These are phyloP conservation scores for Colletotrichum higginsianum DNA, from an alignment of 2,329 filamentous ascomycete species.

Conservation along the genomic window DNA sequence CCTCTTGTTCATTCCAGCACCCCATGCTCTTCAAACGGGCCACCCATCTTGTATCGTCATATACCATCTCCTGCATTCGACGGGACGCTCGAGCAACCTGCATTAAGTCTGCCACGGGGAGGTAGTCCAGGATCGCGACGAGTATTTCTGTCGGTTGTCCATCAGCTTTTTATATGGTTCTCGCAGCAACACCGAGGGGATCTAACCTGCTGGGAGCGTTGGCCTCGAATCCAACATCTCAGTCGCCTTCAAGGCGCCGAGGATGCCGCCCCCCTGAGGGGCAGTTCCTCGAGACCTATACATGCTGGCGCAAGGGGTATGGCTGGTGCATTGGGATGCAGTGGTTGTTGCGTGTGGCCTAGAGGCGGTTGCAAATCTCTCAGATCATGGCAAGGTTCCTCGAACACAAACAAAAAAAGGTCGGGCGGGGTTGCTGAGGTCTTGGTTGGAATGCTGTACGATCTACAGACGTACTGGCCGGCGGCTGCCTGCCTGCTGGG, in stretches of 20 bases:
- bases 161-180: conserved; percentile 20
- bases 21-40: conserved; percentile 88
- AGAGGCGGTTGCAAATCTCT: conserved; percentile 9
- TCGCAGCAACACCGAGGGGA: not conserved
- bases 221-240: conserved; percentile 86
- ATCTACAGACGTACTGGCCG: conserved; percentile 16
- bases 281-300: conserved; percentile 60
- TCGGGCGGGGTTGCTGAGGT: conserved; percentile 31
- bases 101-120: conserved; percentile 88
- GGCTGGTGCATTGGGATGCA: conserved; percentile 30
- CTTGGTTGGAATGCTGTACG: conserved; percentile 31
- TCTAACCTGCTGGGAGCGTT: conserved; percentile 83
- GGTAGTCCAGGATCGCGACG: conserved; percentile 88
- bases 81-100: conserved; percentile 87
- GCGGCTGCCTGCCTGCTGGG: conserved; percentile 28
- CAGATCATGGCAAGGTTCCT: conserved; percentile 25
- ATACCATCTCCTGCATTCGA: conserved; percentile 97
- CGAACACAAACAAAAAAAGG: not conserved
- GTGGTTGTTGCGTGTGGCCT: conserved; percentile 18
- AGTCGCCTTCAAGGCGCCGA: conserved; percentile 84
- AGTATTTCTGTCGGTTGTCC: conserved; percentile 78
- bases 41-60: conserved; percentile 97
- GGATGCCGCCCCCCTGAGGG: conserved; percentile 67
- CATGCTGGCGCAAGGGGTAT: conserved; percentile 51
- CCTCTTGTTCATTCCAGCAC: conserved; percentile 92